Evolutionary conservation across 164 flowering plant genomes (phyloP), one percentile per base, ranked within the genome.

Genomic region (Magnolia sinica): DNA sequence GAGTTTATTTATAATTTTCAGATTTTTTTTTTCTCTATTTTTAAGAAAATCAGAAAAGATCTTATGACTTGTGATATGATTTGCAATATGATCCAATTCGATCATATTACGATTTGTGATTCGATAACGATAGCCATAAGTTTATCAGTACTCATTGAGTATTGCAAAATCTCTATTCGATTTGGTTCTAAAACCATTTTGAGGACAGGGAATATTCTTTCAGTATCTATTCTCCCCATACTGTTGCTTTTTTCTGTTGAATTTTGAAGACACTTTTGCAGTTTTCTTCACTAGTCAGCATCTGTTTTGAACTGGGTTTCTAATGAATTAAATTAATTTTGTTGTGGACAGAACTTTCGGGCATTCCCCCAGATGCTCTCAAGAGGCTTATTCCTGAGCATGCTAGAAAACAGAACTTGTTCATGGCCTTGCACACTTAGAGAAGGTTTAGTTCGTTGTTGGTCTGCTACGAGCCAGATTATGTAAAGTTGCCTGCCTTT

Each of bases 401-500:
- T 79, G 97, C 97, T 52, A 91, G 96, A 61, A 90, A 87, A 84
- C 98, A 94, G 89, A 91, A 92, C 85, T 84, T 90, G 74, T 94
- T 94, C 84, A 94, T 94, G 97, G 98, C 98, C 70, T 83, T 94
- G 84, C 82, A 92, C 85, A 55, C 85, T 71, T 88, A 89, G 83
- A 31, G 29, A 31, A 58, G 24, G 65, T 20, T 58, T 20, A 59
- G 18, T 24, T 73, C 19, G 58, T 16, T 29, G 59, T n/a, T 8
- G 22, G 45, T 71, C 19, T 50, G 58, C 19, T 74, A 20, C 23
- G 7, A 63, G 19, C 49, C 13, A 22, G 65, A n/a, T 59, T 73
- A 7, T 74, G 76, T 74, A 74, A 59, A 73, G 37, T 73, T 73
- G 13, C 67, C 65, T 63, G 65, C 65, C 29, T 7, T 8, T 20